Base-by-base conservation (phyloP, 2,329 filamentous ascomycete genomes). In the Talaromyces amestolkiae region DNA sequence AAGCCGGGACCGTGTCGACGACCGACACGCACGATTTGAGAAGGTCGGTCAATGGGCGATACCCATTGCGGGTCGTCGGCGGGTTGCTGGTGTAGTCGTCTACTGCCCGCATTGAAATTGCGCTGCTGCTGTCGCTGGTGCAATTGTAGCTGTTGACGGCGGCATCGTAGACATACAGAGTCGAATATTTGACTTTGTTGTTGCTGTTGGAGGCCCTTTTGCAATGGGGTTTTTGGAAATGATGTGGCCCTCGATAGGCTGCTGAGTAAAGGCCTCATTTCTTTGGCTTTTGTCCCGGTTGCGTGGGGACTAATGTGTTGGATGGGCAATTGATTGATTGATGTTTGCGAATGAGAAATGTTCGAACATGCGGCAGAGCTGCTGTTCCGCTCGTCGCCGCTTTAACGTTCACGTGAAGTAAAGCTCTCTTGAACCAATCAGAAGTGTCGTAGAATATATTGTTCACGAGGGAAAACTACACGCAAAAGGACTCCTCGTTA, bases 1-100 rank as follows among this genome's bases (percentile, higher is more conserved):
- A 97, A 84, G 0, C 93, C 93, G 0, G 89, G 88, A 0, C 92
- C 91, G 81, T 97, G 93, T 66, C 84, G 86, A 71, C 87, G 85
- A 59, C 91, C 88, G 0, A 87, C 82, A 54, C 92, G 91, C 43
- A 98, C 89, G 39, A 97, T 86, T 70, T 87, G 85, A 0, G 93
- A 87, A 1, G 94, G 93, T 67, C 91, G 89, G 80, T 99, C 94
- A 69, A 97, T 86, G 69, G 97, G 88, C 8, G 93, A 97, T 66
- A 87, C 85, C 81, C 96, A 97, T 74, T 85, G 85, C 1, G 91
- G 90, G 74, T 93, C 86, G 72, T 96, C 92, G 71, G 85, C 89
- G 37, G 74, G 47, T 58, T 73, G 70, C 19, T 87, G 85, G 69
- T 86, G 84, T 7, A 35, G 19, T 5, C 33, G 39, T 15, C 43